Evolutionary conservation across 1,139 yeast genomes (phyloP), one percentile per base, ranked within the genome.

Genomic region (Saccharomyces hybrid): DNA sequence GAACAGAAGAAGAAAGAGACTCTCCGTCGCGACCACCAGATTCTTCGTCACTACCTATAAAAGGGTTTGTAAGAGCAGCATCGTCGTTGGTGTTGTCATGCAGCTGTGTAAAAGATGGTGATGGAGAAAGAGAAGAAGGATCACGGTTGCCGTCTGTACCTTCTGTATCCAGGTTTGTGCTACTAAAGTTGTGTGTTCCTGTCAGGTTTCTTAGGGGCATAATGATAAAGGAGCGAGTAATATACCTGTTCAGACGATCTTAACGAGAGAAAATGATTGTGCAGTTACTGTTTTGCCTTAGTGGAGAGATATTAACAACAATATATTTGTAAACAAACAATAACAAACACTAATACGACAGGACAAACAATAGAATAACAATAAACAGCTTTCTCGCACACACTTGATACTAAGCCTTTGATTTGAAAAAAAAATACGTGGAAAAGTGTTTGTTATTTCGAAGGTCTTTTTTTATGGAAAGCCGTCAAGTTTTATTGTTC

Each of bases 41-140:
- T 49, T 65, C 65, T 51, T 64, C 70, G 27, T 63, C 66, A 44
- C 62, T 63, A 38, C 57, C 64, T 31, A 66, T 16, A 32, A 60
- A 60, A n/a, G 63, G 63, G 31, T 60, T 59, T 16, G 44, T 16
- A 19, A 38, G 44, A 38, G 9, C 44, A 16, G 44, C 44, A 38
- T 38, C 14, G 12, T 19, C 11, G 21, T 29, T 5, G 24, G 3
- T 29, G 8, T 14, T 28, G 8, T 16, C 38, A 29, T 27, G 12
- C n/a, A 9, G n/a, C 19, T 38, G 44, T 38, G n/a, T n/a, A 38
- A 31, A 48, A 14, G 50, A 29, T 14, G 50, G 32, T 16, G 28
- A 31, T 12, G 46, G 16, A 16, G 47, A 32, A 38, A 19, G 27
- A n/a, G 27, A 8, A 11, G 51, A 7, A 19, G 29, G 42, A 12